phyloP scores from a whole-genome alignment of 2,329 filamentous ascomycete genomes.

The Thermothelomyces thermophilus region DNA sequence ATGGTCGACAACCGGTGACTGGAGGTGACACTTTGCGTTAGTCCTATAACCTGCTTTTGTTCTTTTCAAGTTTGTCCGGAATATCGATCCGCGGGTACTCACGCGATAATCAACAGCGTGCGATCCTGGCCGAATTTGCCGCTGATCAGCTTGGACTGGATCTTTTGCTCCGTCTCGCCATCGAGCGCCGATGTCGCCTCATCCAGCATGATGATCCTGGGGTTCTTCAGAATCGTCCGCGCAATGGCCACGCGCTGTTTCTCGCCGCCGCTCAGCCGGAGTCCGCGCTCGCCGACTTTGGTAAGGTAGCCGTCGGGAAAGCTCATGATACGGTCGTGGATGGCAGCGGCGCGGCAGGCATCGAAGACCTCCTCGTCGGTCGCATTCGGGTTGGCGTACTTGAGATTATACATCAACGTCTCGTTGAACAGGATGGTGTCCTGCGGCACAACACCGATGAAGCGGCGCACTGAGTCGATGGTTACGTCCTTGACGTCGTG shows the following conservation, averaged over 20 bases:
- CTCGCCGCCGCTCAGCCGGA: conserved; percentile 53
- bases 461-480: conserved; percentile 83
- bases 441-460: conserved; percentile 94
- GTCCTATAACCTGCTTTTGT: background rate
- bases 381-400: conserved; percentile 44
- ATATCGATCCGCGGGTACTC: conserved; percentile 38
- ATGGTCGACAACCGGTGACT: conserved; percentile 79
- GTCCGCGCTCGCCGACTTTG: conserved; percentile 46
- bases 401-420: conserved; percentile 48
- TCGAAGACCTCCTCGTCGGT: conserved; percentile 44
- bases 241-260: conserved; percentile 55
- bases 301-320: conserved; percentile 49
- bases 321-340: conserved; percentile 47
- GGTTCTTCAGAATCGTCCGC: conserved; percentile 61
- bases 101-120: conserved; percentile 92
- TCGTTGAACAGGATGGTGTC: conserved; percentile 69
- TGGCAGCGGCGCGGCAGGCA: conserved; percentile 47
- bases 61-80: too few relatives aligned
- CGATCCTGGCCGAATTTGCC: conserved; percentile 66
- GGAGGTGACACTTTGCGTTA: conserved; percentile 25
- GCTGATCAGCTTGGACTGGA: conserved; percentile 62
- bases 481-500: conserved; percentile 78
- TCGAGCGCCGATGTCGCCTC: conserved; percentile 67
- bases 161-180: conserved; percentile 52
- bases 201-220: conserved; percentile 63